These are phyloP conservation scores for Solanum virginianum DNA, from an alignment of 257 asterid species.

Conservation along the genomic window DNA sequence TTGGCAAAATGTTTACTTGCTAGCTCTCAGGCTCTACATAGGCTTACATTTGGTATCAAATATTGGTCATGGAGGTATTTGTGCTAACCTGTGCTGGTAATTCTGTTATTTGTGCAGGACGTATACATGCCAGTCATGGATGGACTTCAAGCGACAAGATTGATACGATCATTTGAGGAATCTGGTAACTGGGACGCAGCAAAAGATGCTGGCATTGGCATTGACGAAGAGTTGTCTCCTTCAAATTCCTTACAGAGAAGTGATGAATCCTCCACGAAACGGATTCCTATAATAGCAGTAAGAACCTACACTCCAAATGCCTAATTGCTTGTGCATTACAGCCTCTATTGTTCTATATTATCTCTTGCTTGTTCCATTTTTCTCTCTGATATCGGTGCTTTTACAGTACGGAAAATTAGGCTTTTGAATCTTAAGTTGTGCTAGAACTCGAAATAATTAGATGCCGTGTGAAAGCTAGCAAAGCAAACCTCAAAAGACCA, in stretches of 20 bases:
- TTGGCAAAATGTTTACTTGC: neutral
- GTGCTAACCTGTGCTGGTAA: neutral
- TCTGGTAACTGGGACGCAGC: constrained; percentile 87
- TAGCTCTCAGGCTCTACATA: neutral
- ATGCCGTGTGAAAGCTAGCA: no score
- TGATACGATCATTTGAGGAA: constrained; percentile 75
- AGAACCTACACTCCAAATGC: neutral
- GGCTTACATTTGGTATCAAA: neutral
- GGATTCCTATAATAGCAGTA: constrained; percentile 74
- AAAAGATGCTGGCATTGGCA: constrained; percentile 55
- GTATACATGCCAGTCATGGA: constrained; percentile 94
- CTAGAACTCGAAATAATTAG: no score
- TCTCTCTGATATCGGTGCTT: neutral
- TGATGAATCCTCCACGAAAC: constrained; percentile 19
- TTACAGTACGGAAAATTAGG: neutral
- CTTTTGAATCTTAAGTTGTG: neutral
- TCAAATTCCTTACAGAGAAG: constrained; percentile 15
- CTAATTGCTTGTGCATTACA: neutral
- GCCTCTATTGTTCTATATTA: neutral
- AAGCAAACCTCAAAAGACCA: no score
- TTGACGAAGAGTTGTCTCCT: constrained; percentile 27
- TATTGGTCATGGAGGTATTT: neutral
- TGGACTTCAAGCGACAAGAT: constrained; percentile 77
- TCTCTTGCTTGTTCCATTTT: neutral
- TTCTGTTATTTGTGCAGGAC: constrained; percentile 33